A percentile compares a stretch with the other conserved stretches of the same genome.
These are phyloP conservation scores for Cydonia oblonga DNA, from an alignment of 331 rosid species.

Conservation along the genomic window DNA sequence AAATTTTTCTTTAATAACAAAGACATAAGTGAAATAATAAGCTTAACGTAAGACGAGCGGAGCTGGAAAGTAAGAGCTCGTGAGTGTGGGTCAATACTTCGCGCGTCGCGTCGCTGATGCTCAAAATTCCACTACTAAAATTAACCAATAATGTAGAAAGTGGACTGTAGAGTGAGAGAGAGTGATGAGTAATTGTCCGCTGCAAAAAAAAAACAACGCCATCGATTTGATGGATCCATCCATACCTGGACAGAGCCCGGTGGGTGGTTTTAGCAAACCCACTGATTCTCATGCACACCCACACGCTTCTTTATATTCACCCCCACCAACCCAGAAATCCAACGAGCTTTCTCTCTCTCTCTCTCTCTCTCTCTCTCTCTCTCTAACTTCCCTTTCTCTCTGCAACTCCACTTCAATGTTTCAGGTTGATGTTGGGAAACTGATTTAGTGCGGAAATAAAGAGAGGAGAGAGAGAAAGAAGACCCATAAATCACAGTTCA, in stretches of 20 bases:
- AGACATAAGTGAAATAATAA: too few species aligned
- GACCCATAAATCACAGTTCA: too few species aligned
- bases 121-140: too few species aligned
- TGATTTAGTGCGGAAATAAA: conserved; percentile 27
- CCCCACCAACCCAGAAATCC: conserved; percentile 19
- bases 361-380: not conserved
- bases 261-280: conserved; percentile 32
- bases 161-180: too few species aligned
- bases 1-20: too few species aligned
- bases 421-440: conserved; percentile 27
- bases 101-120: too few species aligned
- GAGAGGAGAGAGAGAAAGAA: not conserved
- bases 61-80: too few species aligned
- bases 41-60: too few species aligned
- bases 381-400: not conserved
- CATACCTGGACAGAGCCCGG: not conserved
- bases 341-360: conserved; percentile 7
- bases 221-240: not conserved
- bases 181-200: too few species aligned
- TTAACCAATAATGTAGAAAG: too few species aligned
- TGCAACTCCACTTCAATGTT: conserved; percentile 27
- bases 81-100: too few species aligned
- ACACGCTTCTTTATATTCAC: conserved; percentile 36
- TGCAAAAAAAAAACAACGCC: not conserved
- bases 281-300: conserved; percentile 25